Conservation (phyloP, 106 monocot genomes). For the Posidonia australis region DNA sequence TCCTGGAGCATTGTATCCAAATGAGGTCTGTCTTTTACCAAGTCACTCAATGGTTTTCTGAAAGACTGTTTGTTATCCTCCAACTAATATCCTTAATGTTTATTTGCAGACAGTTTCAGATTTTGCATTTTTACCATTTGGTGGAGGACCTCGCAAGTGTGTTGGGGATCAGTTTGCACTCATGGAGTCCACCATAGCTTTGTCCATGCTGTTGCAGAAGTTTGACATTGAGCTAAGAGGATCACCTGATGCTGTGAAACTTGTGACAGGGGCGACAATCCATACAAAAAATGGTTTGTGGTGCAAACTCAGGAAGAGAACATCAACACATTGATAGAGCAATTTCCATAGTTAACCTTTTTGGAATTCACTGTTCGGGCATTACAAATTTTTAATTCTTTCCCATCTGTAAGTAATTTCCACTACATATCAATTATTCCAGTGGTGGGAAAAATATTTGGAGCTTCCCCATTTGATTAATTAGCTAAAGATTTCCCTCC, state of each 20-base stretch:
- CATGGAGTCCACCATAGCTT: conserved; percentile 70
- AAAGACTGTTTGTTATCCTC: neutral
- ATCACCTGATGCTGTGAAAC: conserved; percentile 64
- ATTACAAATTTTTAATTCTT: too few relatives aligned
- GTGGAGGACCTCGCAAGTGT: conserved; percentile 85
- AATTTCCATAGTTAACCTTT: too few relatives aligned
- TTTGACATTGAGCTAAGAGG: conserved; percentile 74
- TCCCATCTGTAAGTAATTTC: too few relatives aligned
- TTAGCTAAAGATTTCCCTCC: too few relatives aligned
- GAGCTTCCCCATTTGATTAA: too few relatives aligned
- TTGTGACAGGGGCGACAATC: conserved; percentile 93
- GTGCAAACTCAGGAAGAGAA: conserved; percentile 73
- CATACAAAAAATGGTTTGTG: conserved; percentile 86
- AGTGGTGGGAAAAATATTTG: too few relatives aligned
- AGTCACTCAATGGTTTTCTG: neutral
- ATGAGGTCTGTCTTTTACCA: conserved; percentile 44
- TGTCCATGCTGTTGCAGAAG: conserved; percentile 69
- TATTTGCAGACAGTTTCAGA: conserved; percentile 55
- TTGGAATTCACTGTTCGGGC: too few relatives aligned
- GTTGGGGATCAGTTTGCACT: conserved; percentile 91
- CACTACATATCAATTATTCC: too few relatives aligned
- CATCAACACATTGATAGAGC: too few relatives aligned
- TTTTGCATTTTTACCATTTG: conserved; percentile 89
- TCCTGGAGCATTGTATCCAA: conserved; percentile 86
- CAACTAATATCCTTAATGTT: neutral